Base-by-base conservation (phyloP, 2,329 filamentous ascomycete genomes). In the Botryosphaeria agaves region DNA sequence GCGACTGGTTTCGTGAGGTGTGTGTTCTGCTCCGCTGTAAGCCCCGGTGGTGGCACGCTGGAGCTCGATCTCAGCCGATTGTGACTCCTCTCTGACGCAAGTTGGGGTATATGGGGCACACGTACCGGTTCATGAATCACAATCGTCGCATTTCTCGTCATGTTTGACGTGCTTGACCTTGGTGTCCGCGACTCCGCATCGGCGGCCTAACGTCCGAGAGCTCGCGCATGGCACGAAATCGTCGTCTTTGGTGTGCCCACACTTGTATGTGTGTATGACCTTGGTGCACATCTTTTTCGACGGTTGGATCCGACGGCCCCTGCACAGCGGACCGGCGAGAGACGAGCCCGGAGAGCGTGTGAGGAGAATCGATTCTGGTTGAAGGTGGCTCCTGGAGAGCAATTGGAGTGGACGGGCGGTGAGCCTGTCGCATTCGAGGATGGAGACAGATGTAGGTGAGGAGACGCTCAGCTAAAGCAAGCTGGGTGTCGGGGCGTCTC, bases 281-380 rank as follows among this genome's bases (percentile, higher is more conserved):
- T 56, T 49, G 34, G 52, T 59, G 45, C 60, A 64, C 58, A 62
- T 62, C 42, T 31, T n/a, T n/a, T n/a, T n/a, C n/a, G n/a, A n/a
- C n/a, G n/a, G n/a, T n/a, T n/a, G n/a, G n/a, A n/a, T n/a, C n/a
- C n/a, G n/a, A n/a, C n/a, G n/a, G n/a, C n/a, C n/a, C n/a, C 41
- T 41, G 41, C 38, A 16, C 12, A 23, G 7, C 14, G 14, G 17
- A 11, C 30, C n/a, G 38, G 33, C 31, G 35, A 31, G 21, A 11
- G 7, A 15, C 7, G 15, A 27, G 25, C 15, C 2, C 8, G 11
- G 2, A 8, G 2, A 8, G 11, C 15, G 25, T 8, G 8, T 15
- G 25, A 2, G 11, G 8, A 8, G 11, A 27, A 9, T 8, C 14
- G 8, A 14, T n/a, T 8, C 9, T 8, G 15, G 8, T 9, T 15